Evolutionary conservation across 805 yeast species (phyloP).

Genomic region (Kodamaea nitidulidarum): DNA sequence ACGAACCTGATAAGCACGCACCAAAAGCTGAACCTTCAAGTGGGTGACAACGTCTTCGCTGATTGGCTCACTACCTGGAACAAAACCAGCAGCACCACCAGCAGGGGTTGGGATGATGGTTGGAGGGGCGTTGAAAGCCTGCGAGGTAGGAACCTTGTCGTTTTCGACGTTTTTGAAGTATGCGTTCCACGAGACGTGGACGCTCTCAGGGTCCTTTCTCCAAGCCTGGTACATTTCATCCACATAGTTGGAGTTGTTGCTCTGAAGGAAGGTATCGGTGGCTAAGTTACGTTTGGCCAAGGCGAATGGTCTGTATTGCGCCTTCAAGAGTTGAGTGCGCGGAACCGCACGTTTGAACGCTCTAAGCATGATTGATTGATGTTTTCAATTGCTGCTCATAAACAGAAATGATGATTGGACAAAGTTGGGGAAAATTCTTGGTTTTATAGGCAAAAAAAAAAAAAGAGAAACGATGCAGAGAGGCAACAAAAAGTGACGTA

Average conservation of each 20-base stretch:
- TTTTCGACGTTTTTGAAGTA: constrained; percentile 88
- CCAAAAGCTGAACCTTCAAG: constrained; percentile 91
- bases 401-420: constrained; percentile 2
- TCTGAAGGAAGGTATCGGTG: constrained; percentile 74
- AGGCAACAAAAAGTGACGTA: background rate
- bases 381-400: constrained; percentile 3
- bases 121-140: constrained; percentile 90
- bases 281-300: constrained; percentile 21
- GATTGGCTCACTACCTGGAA: constrained; percentile 49
- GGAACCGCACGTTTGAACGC: constrained; percentile 38
- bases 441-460: constrained; percentile 4
- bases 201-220: constrained; percentile 84
- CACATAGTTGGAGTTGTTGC: constrained; percentile 84
- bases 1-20: constrained; percentile 97
- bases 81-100: constrained; percentile 61
- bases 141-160: constrained; percentile 61
- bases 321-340: constrained; percentile 30
- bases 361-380: constrained; percentile 32
- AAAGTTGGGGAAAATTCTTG: background rate
- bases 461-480: background rate
- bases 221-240: constrained; percentile 98
- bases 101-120: constrained; percentile 77
- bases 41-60: constrained; percentile 74
- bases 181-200: constrained; percentile 95
- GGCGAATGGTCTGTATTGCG: constrained; percentile 17